A percentile compares a stretch with the other conserved stretches of the same genome.
phyloP scores from a whole-genome alignment of 2,329 filamentous ascomycete genomes.

The Aureobasidium mangrovei region DNA sequence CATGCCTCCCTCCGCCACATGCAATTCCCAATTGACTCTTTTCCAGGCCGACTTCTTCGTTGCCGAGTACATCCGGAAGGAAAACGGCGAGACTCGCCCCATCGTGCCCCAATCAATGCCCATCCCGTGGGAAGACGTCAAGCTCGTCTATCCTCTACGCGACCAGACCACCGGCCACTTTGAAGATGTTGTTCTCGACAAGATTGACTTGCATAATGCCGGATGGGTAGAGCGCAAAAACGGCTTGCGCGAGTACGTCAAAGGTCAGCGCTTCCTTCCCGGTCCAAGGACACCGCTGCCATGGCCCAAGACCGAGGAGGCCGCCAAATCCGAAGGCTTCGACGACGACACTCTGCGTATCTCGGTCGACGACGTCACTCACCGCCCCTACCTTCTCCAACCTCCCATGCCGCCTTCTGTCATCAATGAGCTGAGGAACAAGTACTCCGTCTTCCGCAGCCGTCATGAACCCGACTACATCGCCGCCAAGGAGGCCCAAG shows the following conservation, averaged over 20 bases:
- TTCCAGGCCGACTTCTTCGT: slow-evolving; percentile 36
- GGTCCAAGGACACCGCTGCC: slow-evolving; percentile 66
- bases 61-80: slow-evolving; percentile 33
- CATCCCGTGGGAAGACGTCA: slow-evolving; percentile 63
- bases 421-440: slow-evolving; percentile 77
- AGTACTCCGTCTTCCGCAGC: slow-evolving; percentile 72
- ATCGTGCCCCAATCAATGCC: slow-evolving; percentile 36
- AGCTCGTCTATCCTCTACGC: slow-evolving; percentile 68
- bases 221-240: slow-evolving; percentile 20
- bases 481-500: slow-evolving; percentile 51
- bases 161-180: slow-evolving; percentile 55
- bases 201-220: slow-evolving; percentile 42
- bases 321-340: slow-evolving; percentile 45
- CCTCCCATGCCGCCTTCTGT: slow-evolving; percentile 72
- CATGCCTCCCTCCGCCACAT: background rate
- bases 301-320: slow-evolving; percentile 54
- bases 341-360: slow-evolving; percentile 65
- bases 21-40: background rate
- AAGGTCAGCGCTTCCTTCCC: slow-evolving; percentile 47
- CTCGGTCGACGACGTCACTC: slow-evolving; percentile 65
- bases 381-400: slow-evolving; percentile 65
- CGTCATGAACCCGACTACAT: slow-evolving; percentile 70
- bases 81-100: slow-evolving; percentile 32
- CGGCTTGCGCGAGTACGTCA: slow-evolving; percentile 43
- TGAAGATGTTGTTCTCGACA: slow-evolving; percentile 69